phyloP scores from a whole-genome alignment of 2,329 filamentous ascomycete species.

The Phialocephala sp. region DNA sequence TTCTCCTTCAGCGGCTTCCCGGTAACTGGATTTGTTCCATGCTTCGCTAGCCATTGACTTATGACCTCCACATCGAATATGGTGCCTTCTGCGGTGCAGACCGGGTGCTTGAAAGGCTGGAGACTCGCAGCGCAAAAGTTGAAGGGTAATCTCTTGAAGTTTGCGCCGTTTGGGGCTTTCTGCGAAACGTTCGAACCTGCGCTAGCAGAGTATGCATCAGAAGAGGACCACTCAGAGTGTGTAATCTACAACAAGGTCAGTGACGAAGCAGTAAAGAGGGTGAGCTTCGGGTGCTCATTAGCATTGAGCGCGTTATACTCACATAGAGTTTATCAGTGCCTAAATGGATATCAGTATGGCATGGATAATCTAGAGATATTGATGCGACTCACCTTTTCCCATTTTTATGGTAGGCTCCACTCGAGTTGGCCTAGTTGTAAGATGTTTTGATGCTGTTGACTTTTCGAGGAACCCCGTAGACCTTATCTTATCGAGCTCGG shows the following conservation, averaged over 20 bases:
- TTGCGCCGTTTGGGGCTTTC: slow-evolving; percentile 60
- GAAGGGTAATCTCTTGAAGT: slow-evolving; percentile 90
- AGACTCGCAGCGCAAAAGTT: slow-evolving; percentile 97
- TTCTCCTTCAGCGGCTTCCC: slow-evolving; percentile 78
- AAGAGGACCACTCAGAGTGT: slow-evolving; percentile 95
- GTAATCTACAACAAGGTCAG: slow-evolving; percentile 68
- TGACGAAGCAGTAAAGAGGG: neutral
- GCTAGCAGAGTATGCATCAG: slow-evolving; percentile 85
- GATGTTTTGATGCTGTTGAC: neutral
- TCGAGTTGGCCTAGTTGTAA: neutral
- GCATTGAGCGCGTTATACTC: slow-evolving; percentile 18
- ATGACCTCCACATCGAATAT: slow-evolving; percentile 98
- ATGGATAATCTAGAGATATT: neutral
- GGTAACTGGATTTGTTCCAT: slow-evolving; percentile 89
- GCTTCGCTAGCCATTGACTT: slow-evolving; percentile 89
- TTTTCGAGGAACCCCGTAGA: neutral
- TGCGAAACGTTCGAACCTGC: slow-evolving; percentile 71
- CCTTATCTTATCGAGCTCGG: slow-evolving; percentile 1
- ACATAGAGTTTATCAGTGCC: slow-evolving; percentile 59
- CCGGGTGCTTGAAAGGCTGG: slow-evolving; percentile 92
- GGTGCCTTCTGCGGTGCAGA: slow-evolving; percentile 85
- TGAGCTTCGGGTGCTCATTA: neutral
- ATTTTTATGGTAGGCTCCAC: slow-evolving; percentile 26
- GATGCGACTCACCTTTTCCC: slow-evolving; percentile 39
- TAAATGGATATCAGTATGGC: slow-evolving; percentile 24